phyloP scores from a whole-genome alignment of 805 yeast species.

The Lipomyces sp. region DNA sequence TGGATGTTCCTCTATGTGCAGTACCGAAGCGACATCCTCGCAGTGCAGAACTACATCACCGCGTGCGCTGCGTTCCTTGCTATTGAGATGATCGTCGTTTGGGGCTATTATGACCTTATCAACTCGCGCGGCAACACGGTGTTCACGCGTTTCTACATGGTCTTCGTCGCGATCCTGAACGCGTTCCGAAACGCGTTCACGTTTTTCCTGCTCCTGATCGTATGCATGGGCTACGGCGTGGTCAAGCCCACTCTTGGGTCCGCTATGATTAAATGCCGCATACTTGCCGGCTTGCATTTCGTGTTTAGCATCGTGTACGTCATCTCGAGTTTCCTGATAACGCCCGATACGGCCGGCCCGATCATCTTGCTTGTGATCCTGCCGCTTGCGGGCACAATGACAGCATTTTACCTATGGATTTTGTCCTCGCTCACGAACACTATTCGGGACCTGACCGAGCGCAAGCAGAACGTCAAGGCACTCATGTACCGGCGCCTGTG shows the following conservation, averaged over 20 bases:
- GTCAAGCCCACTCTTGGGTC: slow-evolving; percentile 77
- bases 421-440: slow-evolving; percentile 72
- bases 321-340: slow-evolving; percentile 51
- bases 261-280: slow-evolving; percentile 69
- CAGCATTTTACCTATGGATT: slow-evolving; percentile 70
- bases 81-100: slow-evolving; percentile 76
- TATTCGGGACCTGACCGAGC: slow-evolving; percentile 67
- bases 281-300: slow-evolving; percentile 57
- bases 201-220: slow-evolving; percentile 78
- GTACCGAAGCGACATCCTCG: slow-evolving; percentile 80
- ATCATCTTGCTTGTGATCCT: slow-evolving; percentile 58
- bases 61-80: slow-evolving; percentile 81
- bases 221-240: slow-evolving; percentile 90
- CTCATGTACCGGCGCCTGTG: slow-evolving; percentile 79
- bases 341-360: slow-evolving; percentile 47
- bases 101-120: slow-evolving; percentile 86
- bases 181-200: slow-evolving; percentile 82
- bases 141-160: slow-evolving; percentile 69
- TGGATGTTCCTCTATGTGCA: slow-evolving; percentile 83
- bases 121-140: slow-evolving; percentile 55
- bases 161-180: slow-evolving; percentile 72
- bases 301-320: slow-evolving; percentile 52
- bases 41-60: slow-evolving; percentile 85
- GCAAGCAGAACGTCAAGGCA: slow-evolving; percentile 88
- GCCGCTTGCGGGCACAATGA: slow-evolving; percentile 68